Base-by-base conservation (phyloP, 2,329 filamentous ascomycete species). In the Orbilia javanica region DNA sequence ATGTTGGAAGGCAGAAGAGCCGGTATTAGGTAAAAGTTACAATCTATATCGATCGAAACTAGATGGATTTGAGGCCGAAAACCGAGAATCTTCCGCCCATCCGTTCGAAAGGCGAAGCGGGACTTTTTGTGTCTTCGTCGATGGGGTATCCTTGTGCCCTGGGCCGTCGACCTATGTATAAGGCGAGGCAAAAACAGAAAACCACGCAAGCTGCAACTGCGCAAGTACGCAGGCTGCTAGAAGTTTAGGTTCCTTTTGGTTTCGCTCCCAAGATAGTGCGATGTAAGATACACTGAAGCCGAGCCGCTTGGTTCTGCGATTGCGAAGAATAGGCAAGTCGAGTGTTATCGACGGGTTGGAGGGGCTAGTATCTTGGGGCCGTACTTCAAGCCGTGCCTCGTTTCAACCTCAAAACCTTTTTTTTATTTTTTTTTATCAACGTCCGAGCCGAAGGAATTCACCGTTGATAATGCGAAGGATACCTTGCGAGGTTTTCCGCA, bases 141-240 rank as follows among this genome's bases (percentile, higher is more conserved):
- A 67, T 20, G 46, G 34, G 34, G 5, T 20, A 53, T 42, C 34
- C 46, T 42, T 52, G 46, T 18, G 36, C 62, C 70, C 70, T 60
- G 57, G 52, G 25, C 50, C 22, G 36, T 60, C 53, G 22, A 60
- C 15, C 18, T 44, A n/a, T 60, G 53, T 60, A 67, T 25, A 42
- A 67, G 63, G 29, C 53, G 44, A 63, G 44, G 29, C 31, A 27
- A 48, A 39, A 42, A 31, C 20, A 55, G 42, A 77, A 77, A 77
- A 77, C 72, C 72, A 76, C 72, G 72, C 72, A 76, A 76, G 72
- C 55, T 65, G 72, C 64, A 76, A 64, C 29, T 67, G 63, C 73
- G 66, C 73, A 76, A 64, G 39, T 67, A 67, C 73, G 66, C 73
- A 77, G 67, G 73, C 73, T 62, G 73, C 60, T 70, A 48, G 18